Conservation (phyloP, 129 eudicot species). For the Flaveria brownii region DNA sequence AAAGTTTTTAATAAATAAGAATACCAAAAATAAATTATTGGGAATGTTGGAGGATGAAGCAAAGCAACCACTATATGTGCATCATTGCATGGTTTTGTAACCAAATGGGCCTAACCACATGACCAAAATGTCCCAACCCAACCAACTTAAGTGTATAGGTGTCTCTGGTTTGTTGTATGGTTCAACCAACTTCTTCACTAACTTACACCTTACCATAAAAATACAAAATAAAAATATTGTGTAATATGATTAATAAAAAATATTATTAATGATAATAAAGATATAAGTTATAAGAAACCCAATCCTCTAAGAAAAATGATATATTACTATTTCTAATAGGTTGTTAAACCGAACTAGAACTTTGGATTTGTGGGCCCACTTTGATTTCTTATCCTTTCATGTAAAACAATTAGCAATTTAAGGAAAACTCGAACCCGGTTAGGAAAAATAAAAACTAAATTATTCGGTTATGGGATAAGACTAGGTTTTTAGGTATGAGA, state of each 20-base stretch:
- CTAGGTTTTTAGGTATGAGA: no score
- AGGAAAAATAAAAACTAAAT: no score
- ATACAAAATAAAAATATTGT: background rate
- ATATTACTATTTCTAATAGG: no score
- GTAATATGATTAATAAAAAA: background rate
- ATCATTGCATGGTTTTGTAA: conserved; percentile 37
- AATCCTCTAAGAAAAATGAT: background rate
- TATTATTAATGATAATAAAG: background rate
- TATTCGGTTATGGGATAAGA: no score
- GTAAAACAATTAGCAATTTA: no score
- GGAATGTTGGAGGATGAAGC: conserved; percentile 35
- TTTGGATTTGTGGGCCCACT: no score
- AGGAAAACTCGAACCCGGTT: no score
- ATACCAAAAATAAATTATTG: background rate
- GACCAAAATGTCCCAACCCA: conserved; percentile 27
- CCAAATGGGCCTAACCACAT: conserved; percentile 39
- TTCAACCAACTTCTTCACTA: conserved; percentile 37
- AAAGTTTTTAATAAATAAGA: background rate
- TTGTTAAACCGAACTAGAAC: no score
- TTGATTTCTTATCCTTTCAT: no score
- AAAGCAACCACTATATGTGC: conserved; percentile 31
- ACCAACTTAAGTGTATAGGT: conserved; percentile 30
- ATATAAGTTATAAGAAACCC: background rate
- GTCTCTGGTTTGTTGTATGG: conserved; percentile 38
- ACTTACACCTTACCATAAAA: conserved; percentile 12